Percentiles rank a stretch among this genome's conserved stretches.
Evolutionary conservation across 2,329 filamentous ascomycete genomes (phyloP).

Genomic region (Colletotrichum echinochloae): DNA sequence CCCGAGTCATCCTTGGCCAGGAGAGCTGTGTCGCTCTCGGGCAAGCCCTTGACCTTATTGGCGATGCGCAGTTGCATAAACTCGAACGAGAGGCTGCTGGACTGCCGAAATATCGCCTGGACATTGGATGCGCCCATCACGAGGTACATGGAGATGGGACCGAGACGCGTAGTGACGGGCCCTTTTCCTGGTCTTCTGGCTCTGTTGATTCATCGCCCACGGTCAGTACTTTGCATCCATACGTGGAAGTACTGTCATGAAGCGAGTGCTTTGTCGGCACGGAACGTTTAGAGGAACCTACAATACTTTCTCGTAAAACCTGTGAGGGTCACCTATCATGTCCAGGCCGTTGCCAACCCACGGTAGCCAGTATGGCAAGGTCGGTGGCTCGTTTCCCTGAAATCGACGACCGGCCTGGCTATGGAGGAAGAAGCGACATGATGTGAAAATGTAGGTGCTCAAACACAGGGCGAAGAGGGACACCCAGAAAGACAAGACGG

Average conservation of each 20-base stretch:
- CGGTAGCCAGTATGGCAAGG: constrained; percentile 8
- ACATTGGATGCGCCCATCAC: constrained; percentile 12
- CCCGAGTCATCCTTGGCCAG: constrained; percentile 43
- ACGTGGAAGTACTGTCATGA: neutral
- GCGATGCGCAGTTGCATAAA: constrained; percentile 39
- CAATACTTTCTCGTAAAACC: constrained; percentile 8
- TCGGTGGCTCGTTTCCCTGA: constrained; percentile 10
- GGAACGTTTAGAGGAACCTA: neutral
- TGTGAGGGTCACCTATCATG: constrained; percentile 12
- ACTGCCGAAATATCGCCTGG: constrained; percentile 12
- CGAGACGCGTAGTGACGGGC: constrained; percentile 3
- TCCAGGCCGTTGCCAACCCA: constrained; percentile 10
- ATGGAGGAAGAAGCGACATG: neutral
- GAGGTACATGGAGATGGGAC: constrained; percentile 13
- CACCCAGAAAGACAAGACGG: neutral
- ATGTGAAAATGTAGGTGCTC: constrained; percentile 11
- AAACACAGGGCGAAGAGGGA: neutral
- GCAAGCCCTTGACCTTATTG: constrained; percentile 44
- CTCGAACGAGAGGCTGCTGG: constrained; percentile 14
- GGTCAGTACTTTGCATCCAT: neutral
- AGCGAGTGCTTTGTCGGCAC: neutral
- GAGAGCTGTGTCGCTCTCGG: constrained; percentile 36
- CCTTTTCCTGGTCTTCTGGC: constrained; percentile 9
- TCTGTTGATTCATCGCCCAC: neutral
- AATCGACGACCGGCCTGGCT: neutral